These are phyloP conservation scores for Musa itinerans DNA, from an alignment of 176 grass and related monocot species.

Conservation along the genomic window DNA sequence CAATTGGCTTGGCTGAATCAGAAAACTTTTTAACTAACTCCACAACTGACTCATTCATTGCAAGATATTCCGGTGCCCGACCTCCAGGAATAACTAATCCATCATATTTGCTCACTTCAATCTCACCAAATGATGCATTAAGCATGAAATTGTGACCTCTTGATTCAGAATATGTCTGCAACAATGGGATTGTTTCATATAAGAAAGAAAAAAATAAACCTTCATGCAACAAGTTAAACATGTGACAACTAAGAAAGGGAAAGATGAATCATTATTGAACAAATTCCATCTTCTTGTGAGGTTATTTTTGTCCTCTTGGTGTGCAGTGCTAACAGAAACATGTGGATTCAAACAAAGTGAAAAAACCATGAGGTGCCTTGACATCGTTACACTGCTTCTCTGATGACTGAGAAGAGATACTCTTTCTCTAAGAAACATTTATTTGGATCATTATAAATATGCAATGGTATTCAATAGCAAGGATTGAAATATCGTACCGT, in stretches of 20 bases:
- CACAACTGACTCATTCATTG: conserved; percentile 54
- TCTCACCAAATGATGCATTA: conserved; percentile 58
- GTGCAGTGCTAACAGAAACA: no score
- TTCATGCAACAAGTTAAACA: not conserved
- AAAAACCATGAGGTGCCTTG: no score
- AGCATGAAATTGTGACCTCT: conserved; percentile 87
- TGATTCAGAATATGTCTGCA: conserved; percentile 73
- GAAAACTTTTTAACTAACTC: conserved; percentile 50
- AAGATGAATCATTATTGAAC: not conserved
- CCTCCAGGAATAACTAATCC: conserved; percentile 87
- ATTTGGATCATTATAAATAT: no score
- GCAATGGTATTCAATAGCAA: no score
- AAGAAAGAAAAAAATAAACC: conserved; percentile 15
- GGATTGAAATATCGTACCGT: no score
- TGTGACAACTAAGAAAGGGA: not conserved
- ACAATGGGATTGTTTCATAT: not conserved
- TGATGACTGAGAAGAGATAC: no score
- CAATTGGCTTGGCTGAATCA: conserved; percentile 48
- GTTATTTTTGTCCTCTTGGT: no score
- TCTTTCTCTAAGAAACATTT: no score
- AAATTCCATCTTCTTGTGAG: no score
- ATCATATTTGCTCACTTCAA: conserved; percentile 39
- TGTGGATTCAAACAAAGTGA: no score
- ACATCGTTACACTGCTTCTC: no score
- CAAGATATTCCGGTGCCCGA: conserved; percentile 81